A percentile compares a stretch with the other conserved stretches of the same genome.
Conservation (phyloP, 176 grass and related monocot species). For the Pontederia crassipes region DNA sequence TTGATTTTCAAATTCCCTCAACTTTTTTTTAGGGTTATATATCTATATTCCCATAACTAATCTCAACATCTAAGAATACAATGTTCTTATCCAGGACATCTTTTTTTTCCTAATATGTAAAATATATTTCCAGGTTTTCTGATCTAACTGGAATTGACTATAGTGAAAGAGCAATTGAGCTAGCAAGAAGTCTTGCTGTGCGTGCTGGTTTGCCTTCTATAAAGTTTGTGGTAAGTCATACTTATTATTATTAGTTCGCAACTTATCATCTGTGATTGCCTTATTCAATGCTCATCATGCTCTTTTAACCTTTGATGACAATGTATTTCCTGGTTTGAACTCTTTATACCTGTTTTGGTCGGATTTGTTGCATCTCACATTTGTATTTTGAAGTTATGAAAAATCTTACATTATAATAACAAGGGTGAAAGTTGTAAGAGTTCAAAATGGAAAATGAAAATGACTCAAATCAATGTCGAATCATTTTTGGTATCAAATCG, state of each 20-base stretch:
- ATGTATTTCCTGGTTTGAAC: no score
- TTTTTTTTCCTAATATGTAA: no score
- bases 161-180: conserved; percentile 66
- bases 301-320: neutral
- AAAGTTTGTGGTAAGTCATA: conserved; percentile 66
- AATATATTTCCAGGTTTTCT: conserved; percentile 46
- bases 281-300: neutral
- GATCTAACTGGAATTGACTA: conserved; percentile 92
- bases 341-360: no score
- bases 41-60: neutral
- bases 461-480: no score
- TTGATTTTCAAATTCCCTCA: no score
- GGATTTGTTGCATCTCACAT: no score
- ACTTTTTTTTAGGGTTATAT: no score
- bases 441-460: no score
- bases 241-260: neutral
- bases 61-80: neutral
- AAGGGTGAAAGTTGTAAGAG: no score
- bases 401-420: no score
- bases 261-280: neutral
- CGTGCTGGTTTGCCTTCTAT: conserved; percentile 62
- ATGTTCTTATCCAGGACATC: neutral
- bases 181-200: conserved; percentile 61
- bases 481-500: no score
- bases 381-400: no score